Conservation (phyloP, 1,284 basidiomycete species). For the Cryptococcus sp. region DNA sequence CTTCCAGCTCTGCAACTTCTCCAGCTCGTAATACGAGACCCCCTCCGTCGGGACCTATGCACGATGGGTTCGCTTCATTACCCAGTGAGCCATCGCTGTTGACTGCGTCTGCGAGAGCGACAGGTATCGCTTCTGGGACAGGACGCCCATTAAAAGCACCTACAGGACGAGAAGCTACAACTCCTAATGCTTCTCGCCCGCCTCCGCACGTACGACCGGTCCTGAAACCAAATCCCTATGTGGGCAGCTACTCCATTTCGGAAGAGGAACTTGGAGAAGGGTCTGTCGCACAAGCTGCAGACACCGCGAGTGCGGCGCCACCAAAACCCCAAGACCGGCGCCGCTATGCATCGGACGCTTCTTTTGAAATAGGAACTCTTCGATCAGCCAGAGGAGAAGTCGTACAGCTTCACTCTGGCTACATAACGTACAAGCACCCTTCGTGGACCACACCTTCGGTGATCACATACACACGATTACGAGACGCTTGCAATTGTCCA, state of each 20-base stretch:
- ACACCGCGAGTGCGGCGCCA: background rate
- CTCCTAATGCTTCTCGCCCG: no score
- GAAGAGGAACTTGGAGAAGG: conserved; percentile 14
- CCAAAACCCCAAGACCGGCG: no score
- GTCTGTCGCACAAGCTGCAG: background rate
- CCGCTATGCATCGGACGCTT: background rate
- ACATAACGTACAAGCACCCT: conserved; percentile 9
- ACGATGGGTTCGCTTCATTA: no score
- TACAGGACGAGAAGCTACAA: no score
- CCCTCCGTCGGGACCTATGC: no score
- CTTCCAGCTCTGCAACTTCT: no score
- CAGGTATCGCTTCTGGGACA: no score
- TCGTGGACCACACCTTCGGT: background rate
- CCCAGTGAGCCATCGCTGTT: no score
- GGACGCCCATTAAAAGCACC: no score
- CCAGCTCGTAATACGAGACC: no score
- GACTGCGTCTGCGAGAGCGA: no score
- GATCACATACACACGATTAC: conserved; percentile 55
- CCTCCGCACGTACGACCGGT: conserved; percentile 7
- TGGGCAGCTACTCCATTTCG: conserved; percentile 10
- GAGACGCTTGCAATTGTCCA: conserved; percentile 62
- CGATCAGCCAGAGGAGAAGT: background rate
- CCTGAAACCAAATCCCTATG: conserved; percentile 21
- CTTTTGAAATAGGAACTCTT: background rate
- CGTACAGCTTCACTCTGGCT: conserved; percentile 7